These are phyloP conservation scores for Mrakia frigida DNA, from an alignment of 768 basidiomycete genomes.

Conservation along the genomic window DNA sequence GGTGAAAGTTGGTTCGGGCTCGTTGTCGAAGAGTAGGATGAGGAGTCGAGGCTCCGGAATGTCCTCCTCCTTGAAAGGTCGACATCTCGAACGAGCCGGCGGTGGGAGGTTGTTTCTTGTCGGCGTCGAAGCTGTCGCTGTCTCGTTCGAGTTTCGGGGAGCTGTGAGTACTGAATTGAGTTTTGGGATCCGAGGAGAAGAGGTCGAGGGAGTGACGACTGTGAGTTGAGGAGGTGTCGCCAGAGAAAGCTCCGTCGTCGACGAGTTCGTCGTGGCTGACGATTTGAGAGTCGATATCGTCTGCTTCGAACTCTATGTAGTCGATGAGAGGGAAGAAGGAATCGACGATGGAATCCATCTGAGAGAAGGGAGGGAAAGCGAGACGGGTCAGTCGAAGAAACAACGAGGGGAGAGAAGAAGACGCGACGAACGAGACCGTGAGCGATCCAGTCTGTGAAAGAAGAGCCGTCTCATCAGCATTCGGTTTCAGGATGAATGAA, in stretches of 20 bases:
- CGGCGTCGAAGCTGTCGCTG: background rate
- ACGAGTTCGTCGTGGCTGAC: constrained; percentile 40
- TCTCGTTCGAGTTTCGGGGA: background rate
- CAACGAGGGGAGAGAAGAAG: background rate
- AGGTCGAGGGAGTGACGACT: background rate
- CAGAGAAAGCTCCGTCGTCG: background rate
- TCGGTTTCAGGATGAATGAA: constrained; percentile 9
- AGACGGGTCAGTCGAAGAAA: background rate
- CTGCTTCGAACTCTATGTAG: constrained; percentile 73
- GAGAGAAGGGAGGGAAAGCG: background rate
- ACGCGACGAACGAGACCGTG: constrained; percentile 56
- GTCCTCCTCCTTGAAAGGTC: background rate
- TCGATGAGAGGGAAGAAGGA: constrained; percentile 81
- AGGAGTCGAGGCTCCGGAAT: background rate
- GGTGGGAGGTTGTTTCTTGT: background rate
- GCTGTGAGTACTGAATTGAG: background rate
- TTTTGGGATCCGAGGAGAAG: background rate
- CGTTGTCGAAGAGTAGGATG: background rate
- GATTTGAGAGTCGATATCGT: constrained; percentile 68
- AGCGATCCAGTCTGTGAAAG: constrained; percentile 75
- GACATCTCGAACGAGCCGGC: constrained; percentile 13
- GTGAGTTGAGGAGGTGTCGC: background rate
- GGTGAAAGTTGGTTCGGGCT: background rate
- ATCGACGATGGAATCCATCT: constrained; percentile 85
- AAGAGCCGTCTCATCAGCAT: background rate